phyloP scores from a whole-genome alignment of 2,329 filamentous ascomycete genomes.

The Aspergillus sp. region DNA sequence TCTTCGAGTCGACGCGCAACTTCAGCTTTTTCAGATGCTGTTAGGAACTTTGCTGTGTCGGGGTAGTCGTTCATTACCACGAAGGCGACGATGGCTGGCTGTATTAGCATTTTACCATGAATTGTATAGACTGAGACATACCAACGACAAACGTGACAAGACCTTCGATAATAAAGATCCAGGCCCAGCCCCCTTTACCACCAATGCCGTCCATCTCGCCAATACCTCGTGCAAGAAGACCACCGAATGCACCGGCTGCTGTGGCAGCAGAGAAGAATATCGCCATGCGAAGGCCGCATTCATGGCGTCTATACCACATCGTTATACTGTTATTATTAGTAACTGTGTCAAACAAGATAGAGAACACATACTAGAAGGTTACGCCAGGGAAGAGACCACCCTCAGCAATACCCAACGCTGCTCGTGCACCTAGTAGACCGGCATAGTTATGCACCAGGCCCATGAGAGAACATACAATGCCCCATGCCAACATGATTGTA shows the following conservation, averaged over 20 bases:
- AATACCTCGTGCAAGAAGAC: conserved; percentile 12
- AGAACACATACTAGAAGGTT: conserved; percentile 10
- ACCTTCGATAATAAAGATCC: conserved; percentile 17
- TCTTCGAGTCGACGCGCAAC: conserved; percentile 6
- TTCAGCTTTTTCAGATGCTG: conserved; percentile 3
- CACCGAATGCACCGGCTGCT: conserved; percentile 16
- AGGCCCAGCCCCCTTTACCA: conserved; percentile 1
- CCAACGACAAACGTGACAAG: conserved; percentile 9
- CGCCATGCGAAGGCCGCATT: conserved; percentile 15
- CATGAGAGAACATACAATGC: conserved; percentile 38
- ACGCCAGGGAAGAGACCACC: conserved; percentile 18
- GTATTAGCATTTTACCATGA: no score
- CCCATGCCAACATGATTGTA: conserved; percentile 47
- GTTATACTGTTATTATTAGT: neutral
- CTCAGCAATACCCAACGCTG: conserved; percentile 52
- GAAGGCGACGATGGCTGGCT: conserved; percentile 8
- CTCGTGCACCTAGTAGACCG: conserved; percentile 51
- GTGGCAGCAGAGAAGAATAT: conserved; percentile 17
- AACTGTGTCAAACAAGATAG: no score
- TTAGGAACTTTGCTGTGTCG: conserved; percentile 14
- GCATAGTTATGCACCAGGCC: conserved; percentile 53
- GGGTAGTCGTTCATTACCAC: conserved; percentile 17
- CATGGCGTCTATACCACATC: conserved; percentile 15
- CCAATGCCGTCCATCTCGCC: conserved; percentile 4
- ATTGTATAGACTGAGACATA: neutral